These are phyloP conservation scores for Penstemon davidsonii DNA, from an alignment of 257 asterid species.

Conservation along the genomic window DNA sequence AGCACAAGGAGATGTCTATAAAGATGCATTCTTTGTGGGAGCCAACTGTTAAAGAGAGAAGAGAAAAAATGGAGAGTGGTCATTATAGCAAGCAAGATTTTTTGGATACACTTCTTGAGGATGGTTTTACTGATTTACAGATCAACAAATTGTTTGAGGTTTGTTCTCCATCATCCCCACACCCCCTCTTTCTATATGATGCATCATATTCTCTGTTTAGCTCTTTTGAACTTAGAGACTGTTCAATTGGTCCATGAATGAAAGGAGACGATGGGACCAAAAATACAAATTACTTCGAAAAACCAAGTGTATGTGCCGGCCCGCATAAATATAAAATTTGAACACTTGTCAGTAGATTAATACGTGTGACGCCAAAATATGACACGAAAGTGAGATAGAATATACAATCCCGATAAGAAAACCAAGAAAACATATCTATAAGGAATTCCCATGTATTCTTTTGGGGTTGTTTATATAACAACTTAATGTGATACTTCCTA, in stretches of 20 bases:
- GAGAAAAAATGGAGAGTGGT: constrained; percentile 4
- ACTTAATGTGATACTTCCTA: background rate
- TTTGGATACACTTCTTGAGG: constrained; percentile 31
- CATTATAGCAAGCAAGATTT: constrained; percentile 26
- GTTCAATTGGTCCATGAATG: no score
- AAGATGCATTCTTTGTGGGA: constrained; percentile 40
- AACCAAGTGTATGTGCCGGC: no score
- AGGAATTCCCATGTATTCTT: no score
- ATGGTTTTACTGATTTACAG: constrained; percentile 34
- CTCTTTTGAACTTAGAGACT: no score
- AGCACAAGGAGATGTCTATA: background rate
- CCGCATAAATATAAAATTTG: no score
- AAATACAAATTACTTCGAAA: background rate
- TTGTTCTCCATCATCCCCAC: background rate
- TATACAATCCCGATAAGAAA: no score
- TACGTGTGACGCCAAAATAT: no score
- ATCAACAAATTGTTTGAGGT: constrained; percentile 46
- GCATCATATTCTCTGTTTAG: no score
- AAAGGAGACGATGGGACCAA: no score
- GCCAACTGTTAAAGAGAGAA: constrained; percentile 35
- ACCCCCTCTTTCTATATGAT: background rate
- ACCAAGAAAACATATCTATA: no score
- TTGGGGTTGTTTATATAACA: background rate
- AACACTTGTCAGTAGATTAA: no score
- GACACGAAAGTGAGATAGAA: no score